phyloP scores from a whole-genome alignment of 805 yeast genomes.

The Tetrapisispora nanseiensis region DNA sequence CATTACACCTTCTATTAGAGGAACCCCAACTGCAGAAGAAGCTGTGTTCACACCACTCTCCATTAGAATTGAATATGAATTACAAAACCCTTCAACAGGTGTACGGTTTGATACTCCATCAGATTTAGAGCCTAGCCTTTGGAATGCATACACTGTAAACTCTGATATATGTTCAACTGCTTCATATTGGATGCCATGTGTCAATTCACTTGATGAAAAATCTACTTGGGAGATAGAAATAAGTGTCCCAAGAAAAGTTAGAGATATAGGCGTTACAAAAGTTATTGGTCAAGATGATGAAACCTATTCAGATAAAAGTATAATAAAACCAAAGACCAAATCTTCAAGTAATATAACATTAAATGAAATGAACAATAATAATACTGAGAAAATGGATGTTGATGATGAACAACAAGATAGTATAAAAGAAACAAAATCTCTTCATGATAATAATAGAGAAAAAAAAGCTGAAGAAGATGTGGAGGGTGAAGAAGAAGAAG shows the following conservation, averaged over 20 bases:
- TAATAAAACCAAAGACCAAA: neutral
- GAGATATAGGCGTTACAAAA: slow-evolving; percentile 45
- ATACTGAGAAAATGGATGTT: neutral
- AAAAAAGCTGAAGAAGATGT: slow-evolving; percentile 3
- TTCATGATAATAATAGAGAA: slow-evolving; percentile 1
- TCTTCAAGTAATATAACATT: neutral
- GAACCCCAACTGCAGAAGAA: slow-evolving; percentile 34
- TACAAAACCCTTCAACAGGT: slow-evolving; percentile 63
- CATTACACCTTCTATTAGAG: slow-evolving; percentile 33
- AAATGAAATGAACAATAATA: neutral
- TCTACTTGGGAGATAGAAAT: slow-evolving; percentile 88
- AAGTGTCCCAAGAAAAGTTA: slow-evolving; percentile 71
- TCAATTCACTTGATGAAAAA: slow-evolving; percentile 79
- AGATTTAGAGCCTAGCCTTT: slow-evolving; percentile 31
- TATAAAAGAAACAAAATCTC: neutral
- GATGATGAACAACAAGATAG: neutral
- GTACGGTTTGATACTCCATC: slow-evolving; percentile 49
- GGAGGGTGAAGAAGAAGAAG: slow-evolving; percentile 20
- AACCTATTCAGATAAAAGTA: neutral
- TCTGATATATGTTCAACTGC: slow-evolving; percentile 71
- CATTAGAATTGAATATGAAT: slow-evolving; percentile 55
- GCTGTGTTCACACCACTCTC: slow-evolving; percentile 63
- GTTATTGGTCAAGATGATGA: slow-evolving; percentile 25
- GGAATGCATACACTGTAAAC: slow-evolving; percentile 85
- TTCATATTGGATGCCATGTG: slow-evolving; percentile 96